phyloP scores from a whole-genome alignment of 2,329 filamentous ascomycete genomes.

The Penicillium sp. region DNA sequence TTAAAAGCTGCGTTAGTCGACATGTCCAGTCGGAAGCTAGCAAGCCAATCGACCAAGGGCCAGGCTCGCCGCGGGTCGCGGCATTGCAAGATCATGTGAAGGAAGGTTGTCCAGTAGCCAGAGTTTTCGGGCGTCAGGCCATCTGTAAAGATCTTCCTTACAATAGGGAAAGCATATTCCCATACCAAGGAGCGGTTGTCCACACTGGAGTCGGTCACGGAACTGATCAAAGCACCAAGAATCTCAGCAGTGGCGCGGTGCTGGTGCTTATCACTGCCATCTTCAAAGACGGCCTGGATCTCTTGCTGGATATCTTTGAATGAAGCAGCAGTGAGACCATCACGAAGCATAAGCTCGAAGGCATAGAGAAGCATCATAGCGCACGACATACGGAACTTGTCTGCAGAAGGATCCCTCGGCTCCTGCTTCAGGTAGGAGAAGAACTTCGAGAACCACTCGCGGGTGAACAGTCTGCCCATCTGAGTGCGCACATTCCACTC shows the following conservation, averaged over 20 bases:
- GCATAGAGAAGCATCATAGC: conserved; percentile 85
- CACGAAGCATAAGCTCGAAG: conserved; percentile 81
- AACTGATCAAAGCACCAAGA: conserved; percentile 79
- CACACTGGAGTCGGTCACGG: conserved; percentile 75
- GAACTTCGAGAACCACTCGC: conserved; percentile 82
- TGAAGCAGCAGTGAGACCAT: conserved; percentile 74
- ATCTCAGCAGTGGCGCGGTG: conserved; percentile 96
- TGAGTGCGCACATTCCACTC: conserved; percentile 75
- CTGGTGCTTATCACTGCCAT: conserved; percentile 96
- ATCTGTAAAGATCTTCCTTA: conserved; percentile 85
- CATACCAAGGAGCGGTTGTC: conserved; percentile 78
- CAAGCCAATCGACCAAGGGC: conserved; percentile 81
- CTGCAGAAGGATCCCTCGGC: conserved; percentile 77
- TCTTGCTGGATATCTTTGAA: conserved; percentile 89
- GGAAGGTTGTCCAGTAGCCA: conserved; percentile 90
- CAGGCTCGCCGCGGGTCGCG: conserved; percentile 87
- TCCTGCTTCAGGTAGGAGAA: conserved; percentile 97
- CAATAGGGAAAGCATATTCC: conserved; percentile 87
- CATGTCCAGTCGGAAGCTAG: conserved; percentile 89
- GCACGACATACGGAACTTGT: conserved; percentile 88
- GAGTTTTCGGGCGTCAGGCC: conserved; percentile 93
- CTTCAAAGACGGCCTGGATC: conserved; percentile 76
- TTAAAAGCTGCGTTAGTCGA: conserved; percentile 97
- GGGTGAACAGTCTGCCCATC: conserved; percentile 79
- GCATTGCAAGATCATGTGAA: conserved; percentile 84